These are phyloP conservation scores for Mucor plumbeus DNA, from an alignment of 371 early-diverging fungal species.

Conservation along the genomic window DNA sequence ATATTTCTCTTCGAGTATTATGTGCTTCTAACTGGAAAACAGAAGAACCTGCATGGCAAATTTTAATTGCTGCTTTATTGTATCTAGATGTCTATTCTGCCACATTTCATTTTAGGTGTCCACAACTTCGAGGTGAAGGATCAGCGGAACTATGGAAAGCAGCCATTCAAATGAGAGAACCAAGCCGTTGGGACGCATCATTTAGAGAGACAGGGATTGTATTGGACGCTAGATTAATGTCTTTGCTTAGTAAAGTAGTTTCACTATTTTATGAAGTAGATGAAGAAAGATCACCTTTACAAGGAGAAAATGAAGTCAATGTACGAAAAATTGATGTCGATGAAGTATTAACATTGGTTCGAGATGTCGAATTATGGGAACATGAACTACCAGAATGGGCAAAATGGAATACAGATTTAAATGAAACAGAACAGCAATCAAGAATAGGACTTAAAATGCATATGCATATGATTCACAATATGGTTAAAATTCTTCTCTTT, in stretches of 20 bases:
- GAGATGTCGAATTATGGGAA: slow-evolving; percentile 50
- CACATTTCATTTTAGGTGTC: slow-evolving; percentile 17
- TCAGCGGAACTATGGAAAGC: slow-evolving; percentile 17
- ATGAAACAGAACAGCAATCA: neutral
- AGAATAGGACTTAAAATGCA: slow-evolving; percentile 22
- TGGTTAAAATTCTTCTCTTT: slow-evolving; percentile 43
- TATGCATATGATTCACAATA: slow-evolving; percentile 45
- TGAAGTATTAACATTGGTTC: slow-evolving; percentile 44
- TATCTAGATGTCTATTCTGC: slow-evolving; percentile 33
- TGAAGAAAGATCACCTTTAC: neutral
- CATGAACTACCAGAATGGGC: slow-evolving; percentile 41
- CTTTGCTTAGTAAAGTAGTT: slow-evolving; percentile 24
- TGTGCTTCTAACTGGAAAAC: neutral
- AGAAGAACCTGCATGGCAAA: slow-evolving; percentile 19
- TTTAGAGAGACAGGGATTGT: slow-evolving; percentile 18
- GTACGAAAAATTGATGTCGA: slow-evolving; percentile 53
- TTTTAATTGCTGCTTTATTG: slow-evolving; percentile 22
- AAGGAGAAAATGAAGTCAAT: slow-evolving; percentile 4
- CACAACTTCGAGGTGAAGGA: slow-evolving; percentile 25
- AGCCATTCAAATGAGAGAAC: slow-evolving; percentile 13
- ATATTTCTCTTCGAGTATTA: slow-evolving; percentile 19
- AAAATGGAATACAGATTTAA: slow-evolving; percentile 23
- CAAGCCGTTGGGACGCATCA: neutral
- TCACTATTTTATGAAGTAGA: slow-evolving; percentile 29
- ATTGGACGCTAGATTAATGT: slow-evolving; percentile 24